Evolutionary conservation across 169 alveolate genomes (phyloP), one percentile per base, ranked within the genome.

Genomic region (Plasmodium vivax): DNA sequence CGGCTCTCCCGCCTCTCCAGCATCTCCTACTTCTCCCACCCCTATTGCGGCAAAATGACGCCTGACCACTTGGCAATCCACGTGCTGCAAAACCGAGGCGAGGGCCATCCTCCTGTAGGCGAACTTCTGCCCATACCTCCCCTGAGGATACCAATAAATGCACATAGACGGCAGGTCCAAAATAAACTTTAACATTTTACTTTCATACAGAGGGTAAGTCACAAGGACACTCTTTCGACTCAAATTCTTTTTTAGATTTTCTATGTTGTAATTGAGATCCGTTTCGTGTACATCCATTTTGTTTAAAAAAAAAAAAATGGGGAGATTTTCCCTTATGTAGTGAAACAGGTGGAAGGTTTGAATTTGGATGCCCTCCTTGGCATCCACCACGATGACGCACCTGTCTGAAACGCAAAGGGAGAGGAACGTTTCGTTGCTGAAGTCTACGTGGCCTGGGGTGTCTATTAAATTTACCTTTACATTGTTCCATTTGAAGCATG

Each of bases 401-500:
- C 98, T 98, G 92, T 97, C 99, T 34, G 97, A 95, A 27, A 98
- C 99, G 73, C 98, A 95, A 58, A 97, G 92, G 5, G 98, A 97
- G 72, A 98, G 77, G 90, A 96, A 98, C 1, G 97, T 98, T 94
- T 98, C 99, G 41, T 98, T 98, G 56, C 98, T 97, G 95, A 98
- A 98, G 93, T 98, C 99, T 47, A 98, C 97, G 92, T 98, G 99
- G 5, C 99, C 99, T 16, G 99, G 99, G 14, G 99, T 98, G 80
- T 98, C 99, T 5, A 98, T 97, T n/a, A 98, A 83, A 82, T 98
- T 98, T 54, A 97, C 92, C 72, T 96, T 85, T 62, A 83, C 36
- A 16, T 93, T 85, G 7, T 90, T 82, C 99, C 99, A 98, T 30
- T 95, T 96, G 93, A 98, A 98, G 32, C 98, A 95, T 16, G 98